phyloP scores from a whole-genome alignment of 108 stramenopile genomes.

The Cylindrotheca fusiformis region DNA sequence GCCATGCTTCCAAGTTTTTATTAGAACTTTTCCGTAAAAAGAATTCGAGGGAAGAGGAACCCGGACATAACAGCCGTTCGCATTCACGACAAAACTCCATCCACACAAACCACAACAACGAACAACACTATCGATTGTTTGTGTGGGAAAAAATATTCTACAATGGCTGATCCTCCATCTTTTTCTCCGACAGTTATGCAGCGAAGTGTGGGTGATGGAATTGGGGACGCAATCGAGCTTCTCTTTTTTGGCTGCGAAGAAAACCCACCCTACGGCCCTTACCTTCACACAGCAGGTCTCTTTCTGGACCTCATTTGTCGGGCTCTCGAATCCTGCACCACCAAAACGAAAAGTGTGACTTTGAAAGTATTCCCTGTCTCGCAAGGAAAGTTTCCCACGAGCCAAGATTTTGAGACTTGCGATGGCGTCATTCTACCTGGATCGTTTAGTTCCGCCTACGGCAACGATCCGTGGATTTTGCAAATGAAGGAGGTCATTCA shows the following conservation, averaged over 20 bases:
- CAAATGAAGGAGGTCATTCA: conserved; percentile 52
- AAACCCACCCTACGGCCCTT: conserved; percentile 70
- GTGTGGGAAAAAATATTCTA: too few relatives aligned
- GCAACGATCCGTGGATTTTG: conserved; percentile 58
- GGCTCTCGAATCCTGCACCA: conserved; percentile 1
- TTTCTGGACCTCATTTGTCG: conserved; percentile 61
- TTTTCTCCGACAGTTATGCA: background rate
- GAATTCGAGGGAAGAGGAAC: too few relatives aligned
- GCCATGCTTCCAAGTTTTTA: too few relatives aligned
- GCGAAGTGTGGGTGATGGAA: conserved; percentile 3
- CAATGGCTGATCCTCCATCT: too few relatives aligned
- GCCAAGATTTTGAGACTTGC: conserved; percentile 19
- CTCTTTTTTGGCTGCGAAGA: conserved; percentile 68
- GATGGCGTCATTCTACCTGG: conserved; percentile 78
- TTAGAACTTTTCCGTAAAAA: too few relatives aligned
- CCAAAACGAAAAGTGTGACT: background rate
- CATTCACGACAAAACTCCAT: too few relatives aligned
- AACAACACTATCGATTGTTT: too few relatives aligned
- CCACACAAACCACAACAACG: too few relatives aligned
- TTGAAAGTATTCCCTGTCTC: conserved; percentile 55
- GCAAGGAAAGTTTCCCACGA: conserved; percentile 50
- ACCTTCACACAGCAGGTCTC: conserved; percentile 55
- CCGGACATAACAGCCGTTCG: too few relatives aligned
- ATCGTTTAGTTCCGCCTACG: conserved; percentile 73
- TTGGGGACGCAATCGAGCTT: conserved; percentile 7